Evolutionary conservation across 208 protist genomes (phyloP).

Genomic region (Trypanosoma melophagium): DNA sequence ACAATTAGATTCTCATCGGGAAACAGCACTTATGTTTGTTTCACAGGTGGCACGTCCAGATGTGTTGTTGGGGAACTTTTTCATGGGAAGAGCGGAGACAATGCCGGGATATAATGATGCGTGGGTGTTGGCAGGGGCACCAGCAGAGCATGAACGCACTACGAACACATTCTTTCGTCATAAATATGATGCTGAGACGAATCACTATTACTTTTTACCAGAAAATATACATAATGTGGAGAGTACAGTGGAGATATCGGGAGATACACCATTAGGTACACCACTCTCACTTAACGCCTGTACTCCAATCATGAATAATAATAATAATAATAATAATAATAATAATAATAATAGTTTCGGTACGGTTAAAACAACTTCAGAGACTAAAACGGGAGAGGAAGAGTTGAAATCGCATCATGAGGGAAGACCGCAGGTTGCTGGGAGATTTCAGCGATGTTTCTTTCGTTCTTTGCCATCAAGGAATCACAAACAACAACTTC

Average conservation of each 20-base stretch:
- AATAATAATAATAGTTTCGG: neutral
- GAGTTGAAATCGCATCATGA: neutral
- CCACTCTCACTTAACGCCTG: conserved; percentile 38
- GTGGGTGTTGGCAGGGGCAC: conserved; percentile 65
- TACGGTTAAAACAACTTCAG: neutral
- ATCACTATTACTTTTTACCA: conserved; percentile 75
- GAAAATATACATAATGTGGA: neutral
- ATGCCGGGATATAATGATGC: conserved; percentile 65
- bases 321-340: neutral
- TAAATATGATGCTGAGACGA: conserved; percentile 44
- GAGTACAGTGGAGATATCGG: neutral
- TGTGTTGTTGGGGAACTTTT: conserved; percentile 68
- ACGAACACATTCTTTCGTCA: conserved; percentile 68
- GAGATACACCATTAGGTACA: conserved; percentile 41
- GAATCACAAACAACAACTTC: conserved; percentile 37
- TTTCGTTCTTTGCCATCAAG: conserved; percentile 34
- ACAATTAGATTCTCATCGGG: conserved; percentile 61
- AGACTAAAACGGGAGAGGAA: neutral
- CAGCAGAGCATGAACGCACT: conserved; percentile 61
- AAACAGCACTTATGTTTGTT: conserved; percentile 56
- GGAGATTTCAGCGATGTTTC: conserved; percentile 73
- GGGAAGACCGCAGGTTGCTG: conserved; percentile 53
- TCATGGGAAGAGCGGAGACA: conserved; percentile 45
- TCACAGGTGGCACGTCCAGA: conserved; percentile 55
- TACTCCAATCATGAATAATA: neutral